A percentile compares a stretch with the other conserved stretches of the same genome.
Conservation (phyloP, 192 early-diverging fungal genomes). For the Coemansia sp. region DNA sequence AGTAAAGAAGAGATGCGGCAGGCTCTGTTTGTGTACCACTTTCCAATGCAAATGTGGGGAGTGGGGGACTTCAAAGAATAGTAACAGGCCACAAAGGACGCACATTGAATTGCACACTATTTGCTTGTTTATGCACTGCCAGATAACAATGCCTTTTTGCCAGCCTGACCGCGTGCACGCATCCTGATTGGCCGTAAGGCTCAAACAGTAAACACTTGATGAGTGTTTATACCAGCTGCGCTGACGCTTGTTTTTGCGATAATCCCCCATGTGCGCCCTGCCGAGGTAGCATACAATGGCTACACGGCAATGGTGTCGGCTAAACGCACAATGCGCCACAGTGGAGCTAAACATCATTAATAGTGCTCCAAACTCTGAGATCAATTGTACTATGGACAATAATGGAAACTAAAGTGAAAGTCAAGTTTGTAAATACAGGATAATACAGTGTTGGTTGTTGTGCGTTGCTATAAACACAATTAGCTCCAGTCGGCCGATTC, state of each 20-base stretch:
- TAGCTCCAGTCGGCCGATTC: slow-evolving; percentile 7
- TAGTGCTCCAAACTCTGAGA: not conserved
- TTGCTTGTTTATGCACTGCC: not conserved
- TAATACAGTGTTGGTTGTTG: not conserved
- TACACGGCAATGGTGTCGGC: not conserved
- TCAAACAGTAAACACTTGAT: not conserved
- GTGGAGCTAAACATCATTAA: not conserved
- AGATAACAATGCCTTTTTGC: not conserved
- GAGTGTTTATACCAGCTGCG: slow-evolving; percentile 1
- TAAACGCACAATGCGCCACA: slow-evolving; percentile 1
- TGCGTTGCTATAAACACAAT: not conserved
- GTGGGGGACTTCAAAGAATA: not conserved
- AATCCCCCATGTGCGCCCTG: not conserved
- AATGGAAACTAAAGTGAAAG: not conserved
- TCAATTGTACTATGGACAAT: not conserved
- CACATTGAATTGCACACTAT: not conserved
- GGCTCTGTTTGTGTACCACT: not conserved
- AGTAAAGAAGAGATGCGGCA: not conserved
- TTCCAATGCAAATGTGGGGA: not conserved
- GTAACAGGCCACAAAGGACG: not conserved
- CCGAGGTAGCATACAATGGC: not conserved
- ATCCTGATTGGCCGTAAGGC: not conserved
- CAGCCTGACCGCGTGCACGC: not conserved
- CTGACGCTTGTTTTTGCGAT: not conserved
- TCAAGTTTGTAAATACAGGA: not conserved